Evolutionary conservation across 2,329 filamentous ascomycete species (phyloP).

Genomic region (Claviceps citrina): DNA sequence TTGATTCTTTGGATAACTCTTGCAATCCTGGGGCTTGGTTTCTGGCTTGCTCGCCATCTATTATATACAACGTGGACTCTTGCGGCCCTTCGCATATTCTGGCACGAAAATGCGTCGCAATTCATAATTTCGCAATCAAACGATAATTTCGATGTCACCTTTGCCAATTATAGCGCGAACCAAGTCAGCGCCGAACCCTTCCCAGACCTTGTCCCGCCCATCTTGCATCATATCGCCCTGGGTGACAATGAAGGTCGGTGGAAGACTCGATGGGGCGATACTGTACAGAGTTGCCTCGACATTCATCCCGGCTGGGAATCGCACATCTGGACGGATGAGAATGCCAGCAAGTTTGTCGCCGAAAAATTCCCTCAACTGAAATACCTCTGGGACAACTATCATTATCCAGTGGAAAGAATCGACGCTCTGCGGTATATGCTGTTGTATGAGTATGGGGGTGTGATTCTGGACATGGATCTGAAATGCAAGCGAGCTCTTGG

Average conservation of each 20-base stretch:
- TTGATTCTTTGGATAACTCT: constrained; percentile 5
- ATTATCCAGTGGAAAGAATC: constrained; percentile 53
- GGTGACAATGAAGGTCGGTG: constrained; percentile 11
- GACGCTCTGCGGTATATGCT: constrained; percentile 50
- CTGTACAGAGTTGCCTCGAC: constrained; percentile 19
- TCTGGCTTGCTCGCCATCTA: constrained; percentile 10
- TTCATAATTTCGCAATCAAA: constrained; percentile 16
- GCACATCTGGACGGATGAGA: constrained; percentile 11
- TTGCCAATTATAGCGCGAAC: constrained; percentile 16
- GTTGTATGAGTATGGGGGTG: constrained; percentile 19
- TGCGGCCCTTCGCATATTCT: constrained; percentile 14
- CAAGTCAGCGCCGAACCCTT: constrained; percentile 16
- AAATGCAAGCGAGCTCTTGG: constrained; percentile 23
- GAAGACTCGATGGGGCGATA: constrained; percentile 14
- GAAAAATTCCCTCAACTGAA: constrained; percentile 12
- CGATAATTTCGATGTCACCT: constrained; percentile 20
- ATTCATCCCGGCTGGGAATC: constrained; percentile 19
- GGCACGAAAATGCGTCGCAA: constrained; percentile 11
- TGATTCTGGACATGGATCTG: constrained; percentile 15
- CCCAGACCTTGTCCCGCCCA: constrained; percentile 18
- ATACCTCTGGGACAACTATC: constrained; percentile 36
- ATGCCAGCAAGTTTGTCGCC: constrained; percentile 8
- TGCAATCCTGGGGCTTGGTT: constrained; percentile 3
- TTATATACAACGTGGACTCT: constrained; percentile 16
- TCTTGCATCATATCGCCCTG: constrained; percentile 21